Evolutionary conservation across 306 rosid species (phyloP), one percentile per base, ranked within the genome.

Genomic region (Corylus heterophylla): DNA sequence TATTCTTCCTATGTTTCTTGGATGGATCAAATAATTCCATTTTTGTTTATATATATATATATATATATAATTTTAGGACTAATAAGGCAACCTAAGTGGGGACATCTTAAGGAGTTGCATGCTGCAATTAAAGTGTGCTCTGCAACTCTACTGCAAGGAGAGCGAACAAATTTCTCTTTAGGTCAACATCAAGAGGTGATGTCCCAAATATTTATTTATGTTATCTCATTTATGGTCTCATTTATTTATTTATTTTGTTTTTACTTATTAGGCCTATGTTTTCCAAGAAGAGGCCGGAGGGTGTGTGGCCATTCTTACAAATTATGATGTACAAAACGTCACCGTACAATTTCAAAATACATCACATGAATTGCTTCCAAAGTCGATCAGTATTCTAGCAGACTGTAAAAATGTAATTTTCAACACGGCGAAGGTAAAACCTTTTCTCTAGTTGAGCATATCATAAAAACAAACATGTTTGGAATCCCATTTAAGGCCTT

Each of bases 51-150:
- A 9, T 10, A 8, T 48, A 9, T 48, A 1, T 2, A 4, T 49
- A 2, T 45, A 42, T 29, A 31, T 31, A 31, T n/a, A 35, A n/a
- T 80, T 64, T 63, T 74, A 92, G 97, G 97, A n/a, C 77, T 87
- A 56, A 48, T 86, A 45, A 83, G 97, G 74, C 93, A 92, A 31
- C 97, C 97, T 1, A 92, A 92, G 79, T 90, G 84, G 85, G 97
- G 90, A 31, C 94, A 92, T 84, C 87, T 92, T 31, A 90, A 84
- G 79, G 88, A 84, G 47, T 84, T 92, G 71, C 97, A 90, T 81
- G 85, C 79, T 37, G 79, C 81, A 84, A 86, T 92, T 10, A 88
- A 87, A 61, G 81, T 83, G n/a, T 87, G 90, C 78, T 89, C 97
- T 5, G 22, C 82, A 72, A 84, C 94, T 48, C 16, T 92, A 59